These are phyloP conservation scores for Mycocentrospora acerina DNA, from an alignment of 2,329 filamentous ascomycete genomes.

Conservation along the genomic window DNA sequence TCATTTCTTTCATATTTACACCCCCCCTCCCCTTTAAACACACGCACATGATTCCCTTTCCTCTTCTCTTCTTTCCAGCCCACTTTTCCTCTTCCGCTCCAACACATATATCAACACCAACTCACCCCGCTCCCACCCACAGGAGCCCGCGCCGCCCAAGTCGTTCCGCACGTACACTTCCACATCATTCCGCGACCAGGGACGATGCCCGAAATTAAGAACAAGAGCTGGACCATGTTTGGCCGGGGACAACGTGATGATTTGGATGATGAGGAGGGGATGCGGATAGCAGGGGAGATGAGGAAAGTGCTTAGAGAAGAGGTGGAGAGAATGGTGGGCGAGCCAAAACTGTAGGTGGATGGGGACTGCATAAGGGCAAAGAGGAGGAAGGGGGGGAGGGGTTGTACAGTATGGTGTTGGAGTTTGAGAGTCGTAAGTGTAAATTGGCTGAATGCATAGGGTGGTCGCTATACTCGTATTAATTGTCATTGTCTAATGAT, in stretches of 20 bases:
- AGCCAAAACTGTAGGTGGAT: no score
- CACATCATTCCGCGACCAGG: conserved; percentile 84
- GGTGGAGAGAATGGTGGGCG: conserved; percentile 24
- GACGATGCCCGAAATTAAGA: conserved; percentile 53
- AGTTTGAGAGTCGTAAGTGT: no score
- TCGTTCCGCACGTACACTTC: conserved; percentile 92
- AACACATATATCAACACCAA: conserved; percentile 1
- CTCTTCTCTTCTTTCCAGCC: neutral
- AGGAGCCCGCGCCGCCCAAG: conserved; percentile 83
- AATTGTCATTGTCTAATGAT: no score
- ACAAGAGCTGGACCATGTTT: conserved; percentile 79
- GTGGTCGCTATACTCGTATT: no score
- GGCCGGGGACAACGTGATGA: conserved; percentile 72
- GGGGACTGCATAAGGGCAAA: no score
- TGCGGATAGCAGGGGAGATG: conserved; percentile 56
- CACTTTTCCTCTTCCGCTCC: neutral
- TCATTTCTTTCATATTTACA: neutral
- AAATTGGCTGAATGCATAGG: no score
- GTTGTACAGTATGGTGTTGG: no score
- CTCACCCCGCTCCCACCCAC: neutral
- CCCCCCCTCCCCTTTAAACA: no score
- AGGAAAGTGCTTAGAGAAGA: conserved; percentile 44
- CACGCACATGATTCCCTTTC: neutral
- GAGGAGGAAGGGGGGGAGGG: no score
- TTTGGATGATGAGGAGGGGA: conserved; percentile 73